A percentile compares a stretch with the other conserved stretches of the same genome.
phyloP scores from a whole-genome alignment of 768 basidiomycete genomes.

The Mrakia gelida region DNA sequence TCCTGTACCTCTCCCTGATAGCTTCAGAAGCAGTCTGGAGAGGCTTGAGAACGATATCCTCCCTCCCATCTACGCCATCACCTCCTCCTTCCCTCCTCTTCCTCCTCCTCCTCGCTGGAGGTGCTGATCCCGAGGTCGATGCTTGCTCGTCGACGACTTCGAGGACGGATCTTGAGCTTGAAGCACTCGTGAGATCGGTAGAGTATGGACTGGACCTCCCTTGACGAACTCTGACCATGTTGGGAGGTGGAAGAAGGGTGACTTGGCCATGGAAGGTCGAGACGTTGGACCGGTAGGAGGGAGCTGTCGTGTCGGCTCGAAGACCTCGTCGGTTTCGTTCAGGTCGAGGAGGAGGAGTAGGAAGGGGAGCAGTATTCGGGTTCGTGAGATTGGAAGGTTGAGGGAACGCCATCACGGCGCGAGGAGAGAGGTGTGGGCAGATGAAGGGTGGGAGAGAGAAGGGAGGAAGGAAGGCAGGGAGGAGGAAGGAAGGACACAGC shows the following conservation, averaged over 20 bases:
- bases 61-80: background rate
- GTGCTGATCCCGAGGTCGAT: too few relatives aligned
- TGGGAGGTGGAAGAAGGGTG: conserved; percentile 16
- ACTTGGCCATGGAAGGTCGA: conserved; percentile 11
- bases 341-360: background rate
- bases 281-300: background rate
- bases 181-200: background rate
- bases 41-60: conserved; percentile 5
- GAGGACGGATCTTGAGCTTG: conserved; percentile 4
- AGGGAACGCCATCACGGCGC: background rate
- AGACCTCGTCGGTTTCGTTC: conserved; percentile 15
- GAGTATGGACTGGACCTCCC: background rate
- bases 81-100: background rate
- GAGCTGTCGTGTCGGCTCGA: conserved; percentile 3
- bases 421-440: too few relatives aligned
- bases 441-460: too few relatives aligned
- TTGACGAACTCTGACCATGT: conserved; percentile 15
- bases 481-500: too few relatives aligned
- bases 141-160: background rate
- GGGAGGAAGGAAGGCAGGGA: too few relatives aligned
- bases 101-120: background rate
- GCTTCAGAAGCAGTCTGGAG: background rate
- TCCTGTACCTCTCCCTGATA: background rate
- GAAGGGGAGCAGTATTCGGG: background rate
- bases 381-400: conserved; percentile 1